Evolutionary conservation across 768 basidiomycete genomes (phyloP).

Genomic region (Suillus alpinus): DNA sequence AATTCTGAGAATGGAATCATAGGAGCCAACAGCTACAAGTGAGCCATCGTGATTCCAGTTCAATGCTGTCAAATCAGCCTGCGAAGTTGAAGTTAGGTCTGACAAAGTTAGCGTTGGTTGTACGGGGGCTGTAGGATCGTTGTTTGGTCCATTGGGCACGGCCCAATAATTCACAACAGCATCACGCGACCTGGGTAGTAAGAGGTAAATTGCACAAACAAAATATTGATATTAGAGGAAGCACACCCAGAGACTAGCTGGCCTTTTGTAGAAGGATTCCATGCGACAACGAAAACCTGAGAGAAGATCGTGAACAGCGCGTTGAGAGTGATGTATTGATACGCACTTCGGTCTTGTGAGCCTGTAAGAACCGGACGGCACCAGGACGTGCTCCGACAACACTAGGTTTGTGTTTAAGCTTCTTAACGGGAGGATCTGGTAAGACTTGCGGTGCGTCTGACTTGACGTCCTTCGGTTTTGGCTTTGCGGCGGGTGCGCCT

Average conservation of each 20-base stretch:
- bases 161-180: slow-evolving; percentile 74
- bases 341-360: slow-evolving; percentile 48
- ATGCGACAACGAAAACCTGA: slow-evolving; percentile 79
- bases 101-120: slow-evolving; percentile 44
- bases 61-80: slow-evolving; percentile 68
- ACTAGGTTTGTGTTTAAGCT: slow-evolving; percentile 35
- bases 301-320: slow-evolving; percentile 6
- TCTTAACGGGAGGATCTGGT: slow-evolving; percentile 27
- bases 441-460: slow-evolving; percentile 17
- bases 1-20: slow-evolving; percentile 70
- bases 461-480: slow-evolving; percentile 20
- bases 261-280: slow-evolving; percentile 62
- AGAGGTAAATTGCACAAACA: slow-evolving; percentile 6
- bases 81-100: slow-evolving; percentile 45
- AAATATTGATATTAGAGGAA: background rate
- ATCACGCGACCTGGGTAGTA: slow-evolving; percentile 64
- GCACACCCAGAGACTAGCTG: slow-evolving; percentile 74
- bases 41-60: slow-evolving; percentile 77
- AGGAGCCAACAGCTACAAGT: slow-evolving; percentile 74
- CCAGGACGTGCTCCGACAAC: slow-evolving; percentile 33
- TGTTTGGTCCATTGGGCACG: slow-evolving; percentile 41
- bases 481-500: slow-evolving; percentile 13
- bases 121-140: slow-evolving; percentile 12
- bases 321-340: background rate
- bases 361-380: slow-evolving; percentile 43